Conservation (phyloP, 176 grass and related monocot species). For the Eragrostis curvula region DNA sequence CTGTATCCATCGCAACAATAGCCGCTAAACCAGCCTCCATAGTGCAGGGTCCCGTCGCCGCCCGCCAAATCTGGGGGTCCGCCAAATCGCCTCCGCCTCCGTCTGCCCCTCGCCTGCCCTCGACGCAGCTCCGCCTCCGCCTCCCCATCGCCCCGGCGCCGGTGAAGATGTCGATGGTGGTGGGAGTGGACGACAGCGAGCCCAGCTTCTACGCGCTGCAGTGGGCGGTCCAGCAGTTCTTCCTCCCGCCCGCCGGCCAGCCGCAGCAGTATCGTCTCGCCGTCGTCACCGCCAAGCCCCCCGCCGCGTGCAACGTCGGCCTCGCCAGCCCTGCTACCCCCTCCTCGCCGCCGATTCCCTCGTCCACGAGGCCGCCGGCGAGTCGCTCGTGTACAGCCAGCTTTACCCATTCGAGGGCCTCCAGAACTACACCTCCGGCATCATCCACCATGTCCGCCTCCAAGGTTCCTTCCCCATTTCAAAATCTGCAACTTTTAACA, state of each 20-base stretch:
- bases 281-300: slow-evolving; percentile 76
- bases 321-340: slow-evolving; percentile 61
- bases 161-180: slow-evolving; percentile 74
- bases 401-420: slow-evolving; percentile 85
- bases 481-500: neutral
- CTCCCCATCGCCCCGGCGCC: neutral
- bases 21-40: too few relatives aligned
- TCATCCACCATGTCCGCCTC: slow-evolving; percentile 44
- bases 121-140: too few relatives aligned
- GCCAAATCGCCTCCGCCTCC: too few relatives aligned
- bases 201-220: slow-evolving; percentile 89
- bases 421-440: slow-evolving; percentile 40
- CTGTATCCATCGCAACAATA: too few relatives aligned
- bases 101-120: neutral
- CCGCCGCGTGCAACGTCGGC: slow-evolving; percentile 60
- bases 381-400: slow-evolving; percentile 82
- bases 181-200: too few relatives aligned
- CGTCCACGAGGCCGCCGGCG: too few relatives aligned
- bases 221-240: slow-evolving; percentile 89
- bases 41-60: too few relatives aligned
- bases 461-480: slow-evolving; percentile 41
- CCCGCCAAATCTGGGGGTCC: too few relatives aligned
- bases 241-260: slow-evolving; percentile 34
- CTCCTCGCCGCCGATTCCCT: slow-evolving; percentile 16
- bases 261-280: slow-evolving; percentile 62